Conservation (phyloP, 257 asterid species). For the Lycium barbarum region DNA sequence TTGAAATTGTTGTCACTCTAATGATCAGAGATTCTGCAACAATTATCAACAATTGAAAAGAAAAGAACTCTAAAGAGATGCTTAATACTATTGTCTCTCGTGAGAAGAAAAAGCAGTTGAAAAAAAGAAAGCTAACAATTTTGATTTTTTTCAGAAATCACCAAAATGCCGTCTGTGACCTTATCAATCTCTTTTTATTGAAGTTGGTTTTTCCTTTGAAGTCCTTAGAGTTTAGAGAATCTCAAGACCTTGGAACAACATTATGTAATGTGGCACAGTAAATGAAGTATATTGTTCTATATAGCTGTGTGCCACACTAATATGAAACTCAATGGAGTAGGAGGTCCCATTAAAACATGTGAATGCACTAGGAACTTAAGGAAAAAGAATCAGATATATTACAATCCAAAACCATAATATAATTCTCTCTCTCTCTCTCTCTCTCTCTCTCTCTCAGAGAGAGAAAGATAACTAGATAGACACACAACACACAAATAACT, state of each 20-base stretch:
- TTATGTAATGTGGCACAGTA: constrained; percentile 19
- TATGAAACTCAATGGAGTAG: constrained; percentile 4
- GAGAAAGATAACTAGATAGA: no score
- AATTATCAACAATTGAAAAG: background rate
- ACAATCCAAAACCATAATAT: background rate
- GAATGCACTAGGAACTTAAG: background rate
- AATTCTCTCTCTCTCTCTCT: no score
- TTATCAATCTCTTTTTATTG: background rate
- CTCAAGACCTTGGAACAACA: constrained; percentile 15
- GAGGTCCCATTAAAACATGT: background rate
- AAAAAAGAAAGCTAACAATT: background rate
- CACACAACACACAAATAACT: background rate
- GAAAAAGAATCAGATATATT: background rate
- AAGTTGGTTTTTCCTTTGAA: background rate
- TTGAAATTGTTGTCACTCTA: background rate
- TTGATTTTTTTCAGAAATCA: background rate
- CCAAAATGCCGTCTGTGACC: background rate
- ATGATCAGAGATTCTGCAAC: background rate
- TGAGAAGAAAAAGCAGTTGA: constrained; percentile 6
- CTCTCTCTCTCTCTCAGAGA: no score
- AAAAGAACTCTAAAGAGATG: background rate
- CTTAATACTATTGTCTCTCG: background rate
- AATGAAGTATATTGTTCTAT: background rate
- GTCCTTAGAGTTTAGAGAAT: background rate
- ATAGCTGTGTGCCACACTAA: background rate